Evolutionary conservation across 2,329 filamentous ascomycete species (phyloP).

Genomic region (Dothiorella sarmentorum): DNA sequence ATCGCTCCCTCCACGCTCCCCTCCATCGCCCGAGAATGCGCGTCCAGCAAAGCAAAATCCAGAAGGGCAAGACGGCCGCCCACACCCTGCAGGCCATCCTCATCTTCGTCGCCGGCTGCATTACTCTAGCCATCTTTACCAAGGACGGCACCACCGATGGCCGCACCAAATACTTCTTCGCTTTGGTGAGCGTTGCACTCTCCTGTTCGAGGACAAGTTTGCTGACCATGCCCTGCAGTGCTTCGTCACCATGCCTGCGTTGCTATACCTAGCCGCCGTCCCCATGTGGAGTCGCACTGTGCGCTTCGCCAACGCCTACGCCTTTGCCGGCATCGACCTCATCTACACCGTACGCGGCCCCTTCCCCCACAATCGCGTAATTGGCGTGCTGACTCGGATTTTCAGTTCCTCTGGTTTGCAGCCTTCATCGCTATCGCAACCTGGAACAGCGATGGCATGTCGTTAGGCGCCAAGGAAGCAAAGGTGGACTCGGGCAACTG

Average conservation of each 20-base stretch:
- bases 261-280: slow-evolving; percentile 59
- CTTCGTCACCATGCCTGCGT: slow-evolving; percentile 56
- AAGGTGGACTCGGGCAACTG: slow-evolving; percentile 48
- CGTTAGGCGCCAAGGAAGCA: slow-evolving; percentile 43
- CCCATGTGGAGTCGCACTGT: slow-evolving; percentile 59
- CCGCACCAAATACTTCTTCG: slow-evolving; percentile 55
- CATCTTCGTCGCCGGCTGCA: slow-evolving; percentile 56
- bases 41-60: slow-evolving; percentile 38
- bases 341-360: slow-evolving; percentile 40
- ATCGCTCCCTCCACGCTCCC: neutral
- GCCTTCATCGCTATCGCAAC: slow-evolving; percentile 56
- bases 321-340: slow-evolving; percentile 54
- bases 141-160: slow-evolving; percentile 53
- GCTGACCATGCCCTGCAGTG: slow-evolving; percentile 44
- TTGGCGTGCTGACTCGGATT: slow-evolving; percentile 1
- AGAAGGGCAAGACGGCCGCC: slow-evolving; percentile 54
- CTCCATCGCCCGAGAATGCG: neutral
- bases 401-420: slow-evolving; percentile 55
- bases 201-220: neutral
- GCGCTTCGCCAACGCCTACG: slow-evolving; percentile 59
- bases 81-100: slow-evolving; percentile 54
- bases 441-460: slow-evolving; percentile 55
- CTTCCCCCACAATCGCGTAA: neutral
- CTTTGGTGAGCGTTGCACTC: slow-evolving; percentile 45
- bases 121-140: slow-evolving; percentile 58